Evolutionary conservation across 257 asterid genomes (phyloP).

Genomic region (Solanum sejunctum): DNA sequence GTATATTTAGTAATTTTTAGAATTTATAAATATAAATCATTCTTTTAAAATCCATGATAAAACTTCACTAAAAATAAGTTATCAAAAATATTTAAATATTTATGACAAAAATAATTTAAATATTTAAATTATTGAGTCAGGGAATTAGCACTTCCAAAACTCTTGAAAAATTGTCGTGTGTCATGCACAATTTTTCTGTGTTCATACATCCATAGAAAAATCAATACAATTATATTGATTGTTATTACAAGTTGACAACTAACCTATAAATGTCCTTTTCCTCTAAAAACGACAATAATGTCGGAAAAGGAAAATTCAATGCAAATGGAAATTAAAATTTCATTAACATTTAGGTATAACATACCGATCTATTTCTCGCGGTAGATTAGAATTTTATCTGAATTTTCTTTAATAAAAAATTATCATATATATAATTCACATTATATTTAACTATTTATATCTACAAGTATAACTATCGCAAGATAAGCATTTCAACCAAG

Average conservation of each 20-base stretch:
- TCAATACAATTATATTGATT: background rate
- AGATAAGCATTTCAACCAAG: background rate
- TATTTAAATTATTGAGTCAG: background rate
- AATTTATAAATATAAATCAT: too few species aligned
- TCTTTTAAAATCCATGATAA: too few species aligned
- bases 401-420: too few species aligned
- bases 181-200: background rate
- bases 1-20: too few species aligned
- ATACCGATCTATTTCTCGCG: background rate
- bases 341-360: background rate
- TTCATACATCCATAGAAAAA: background rate
- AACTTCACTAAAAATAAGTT: too few species aligned
- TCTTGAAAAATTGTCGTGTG: background rate
- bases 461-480: too few species aligned
- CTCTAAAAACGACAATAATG: background rate
- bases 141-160: background rate
- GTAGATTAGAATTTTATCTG: background rate
- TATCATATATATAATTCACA: too few species aligned
- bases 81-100: too few species aligned
- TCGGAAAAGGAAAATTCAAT: background rate
- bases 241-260: background rate
- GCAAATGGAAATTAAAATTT: background rate
- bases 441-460: too few species aligned
- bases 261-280: background rate
- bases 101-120: too few species aligned